phyloP scores from a whole-genome alignment of 176 grass and related monocot species.

The Leersia perrieri region DNA sequence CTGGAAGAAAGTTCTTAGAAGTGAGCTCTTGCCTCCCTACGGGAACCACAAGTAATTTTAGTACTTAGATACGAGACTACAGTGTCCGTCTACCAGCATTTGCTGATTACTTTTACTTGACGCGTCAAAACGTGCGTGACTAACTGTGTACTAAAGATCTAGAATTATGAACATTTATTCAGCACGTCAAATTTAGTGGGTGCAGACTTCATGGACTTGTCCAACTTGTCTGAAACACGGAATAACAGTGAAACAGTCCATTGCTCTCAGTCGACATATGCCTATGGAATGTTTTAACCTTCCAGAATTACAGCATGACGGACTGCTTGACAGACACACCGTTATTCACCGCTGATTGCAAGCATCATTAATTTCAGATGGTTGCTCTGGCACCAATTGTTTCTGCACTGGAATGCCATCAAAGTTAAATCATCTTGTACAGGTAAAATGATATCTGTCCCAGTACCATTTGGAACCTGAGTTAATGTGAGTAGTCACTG shows the following conservation, averaged over 20 bases:
- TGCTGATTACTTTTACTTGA: neutral
- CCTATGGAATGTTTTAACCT: neutral
- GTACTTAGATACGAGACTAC: neutral
- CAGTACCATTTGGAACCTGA: neutral
- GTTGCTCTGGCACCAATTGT: neutral
- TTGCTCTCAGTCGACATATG: neutral
- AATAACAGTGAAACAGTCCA: neutral
- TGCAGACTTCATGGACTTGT: slow-evolving; percentile 9
- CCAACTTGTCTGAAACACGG: neutral
- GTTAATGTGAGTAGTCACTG: neutral
- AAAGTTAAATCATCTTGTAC: neutral
- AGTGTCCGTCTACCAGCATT: neutral
- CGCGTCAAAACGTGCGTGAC: neutral
- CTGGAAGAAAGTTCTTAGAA: slow-evolving; percentile 45
- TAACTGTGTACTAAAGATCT: neutral
- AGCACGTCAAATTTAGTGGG: slow-evolving; percentile 35
- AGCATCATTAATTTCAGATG: neutral
- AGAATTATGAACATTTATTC: neutral
- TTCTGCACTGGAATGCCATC: neutral
- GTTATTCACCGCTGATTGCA: neutral
- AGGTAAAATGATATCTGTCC: neutral
- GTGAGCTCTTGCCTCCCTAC: neutral
- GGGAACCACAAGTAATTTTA: neutral
- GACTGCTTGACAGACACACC: neutral
- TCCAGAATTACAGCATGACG: neutral